phyloP scores from a whole-genome alignment of 345 rosid species.

The Erucastrum elatum region DNA sequence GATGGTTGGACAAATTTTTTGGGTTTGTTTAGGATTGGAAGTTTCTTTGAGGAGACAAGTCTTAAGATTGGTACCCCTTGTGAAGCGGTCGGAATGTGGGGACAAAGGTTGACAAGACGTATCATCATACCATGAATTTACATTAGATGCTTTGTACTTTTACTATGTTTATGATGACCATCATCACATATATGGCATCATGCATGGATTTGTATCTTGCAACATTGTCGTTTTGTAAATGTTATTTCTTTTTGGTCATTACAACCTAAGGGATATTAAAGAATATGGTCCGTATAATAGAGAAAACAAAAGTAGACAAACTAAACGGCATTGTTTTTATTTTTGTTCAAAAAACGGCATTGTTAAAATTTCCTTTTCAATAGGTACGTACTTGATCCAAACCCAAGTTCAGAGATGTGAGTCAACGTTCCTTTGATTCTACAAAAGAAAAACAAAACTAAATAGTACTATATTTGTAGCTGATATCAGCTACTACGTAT shows the following conservation, averaged over 20 bases:
- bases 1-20: neutral
- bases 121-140: slow-evolving; percentile 12
- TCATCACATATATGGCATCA: slow-evolving; percentile 5
- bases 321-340: slow-evolving; percentile 16
- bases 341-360: too few species aligned
- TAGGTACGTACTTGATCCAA: slow-evolving; percentile 37
- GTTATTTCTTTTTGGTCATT: neutral
- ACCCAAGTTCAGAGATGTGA: slow-evolving; percentile 31
- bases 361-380: slow-evolving; percentile 3
- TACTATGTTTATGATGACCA: slow-evolving; percentile 22
- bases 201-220: slow-evolving; percentile 32
- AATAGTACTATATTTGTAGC: neutral
- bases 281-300: neutral
- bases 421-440: slow-evolving; percentile 30
- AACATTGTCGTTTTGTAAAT: slow-evolving; percentile 35
- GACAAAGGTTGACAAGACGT: slow-evolving; percentile 38
- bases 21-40: slow-evolving; percentile 41
- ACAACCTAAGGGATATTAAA: neutral
- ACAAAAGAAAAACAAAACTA: too few species aligned
- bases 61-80: slow-evolving; percentile 29
- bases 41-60: slow-evolving; percentile 43
- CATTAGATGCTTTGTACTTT: slow-evolving; percentile 22
- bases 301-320: neutral
- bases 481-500: neutral
- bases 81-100: slow-evolving; percentile 34